Conservation (phyloP, 768 basidiomycete species). For the Mycena sanguinolenta region DNA sequence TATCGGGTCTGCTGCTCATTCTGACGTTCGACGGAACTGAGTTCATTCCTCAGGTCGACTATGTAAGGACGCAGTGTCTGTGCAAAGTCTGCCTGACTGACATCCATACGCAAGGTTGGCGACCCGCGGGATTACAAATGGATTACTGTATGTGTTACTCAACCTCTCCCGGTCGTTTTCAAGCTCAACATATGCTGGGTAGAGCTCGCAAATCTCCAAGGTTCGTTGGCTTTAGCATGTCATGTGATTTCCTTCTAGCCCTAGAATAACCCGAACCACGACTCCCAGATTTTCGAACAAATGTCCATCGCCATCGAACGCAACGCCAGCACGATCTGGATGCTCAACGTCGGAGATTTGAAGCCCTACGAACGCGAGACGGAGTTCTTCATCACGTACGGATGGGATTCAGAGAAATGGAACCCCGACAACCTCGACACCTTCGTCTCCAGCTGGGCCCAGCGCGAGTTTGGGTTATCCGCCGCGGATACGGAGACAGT, state of each 20-base stretch:
- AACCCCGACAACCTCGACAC: constrained; percentile 63
- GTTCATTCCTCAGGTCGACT: constrained; percentile 55
- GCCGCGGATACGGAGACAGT: constrained; percentile 56
- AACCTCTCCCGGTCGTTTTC: background rate
- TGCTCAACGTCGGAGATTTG: constrained; percentile 82
- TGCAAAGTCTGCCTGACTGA: background rate
- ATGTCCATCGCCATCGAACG: constrained; percentile 75
- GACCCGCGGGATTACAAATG: constrained; percentile 79
- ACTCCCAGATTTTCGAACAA: constrained; percentile 70
- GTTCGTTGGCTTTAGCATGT: constrained; percentile 43
- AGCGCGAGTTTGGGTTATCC: constrained; percentile 71
- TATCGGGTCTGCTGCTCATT: background rate
- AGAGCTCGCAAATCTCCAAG: constrained; percentile 69
- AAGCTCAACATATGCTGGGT: constrained; percentile 14
- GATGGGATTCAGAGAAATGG: constrained; percentile 72
- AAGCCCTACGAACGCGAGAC: constrained; percentile 81
- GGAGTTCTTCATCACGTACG: constrained; percentile 76
- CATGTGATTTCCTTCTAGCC: background rate
- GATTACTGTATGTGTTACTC: constrained; percentile 61
- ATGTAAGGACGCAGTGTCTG: constrained; percentile 46
- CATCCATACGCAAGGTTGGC: constrained; percentile 61
- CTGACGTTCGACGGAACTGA: background rate
- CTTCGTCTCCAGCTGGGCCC: constrained; percentile 71
- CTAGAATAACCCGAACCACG: background rate
- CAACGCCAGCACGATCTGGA: constrained; percentile 72